phyloP scores from a whole-genome alignment of 176 grass and related monocot species.

The Elaeis guineensis region DNA sequence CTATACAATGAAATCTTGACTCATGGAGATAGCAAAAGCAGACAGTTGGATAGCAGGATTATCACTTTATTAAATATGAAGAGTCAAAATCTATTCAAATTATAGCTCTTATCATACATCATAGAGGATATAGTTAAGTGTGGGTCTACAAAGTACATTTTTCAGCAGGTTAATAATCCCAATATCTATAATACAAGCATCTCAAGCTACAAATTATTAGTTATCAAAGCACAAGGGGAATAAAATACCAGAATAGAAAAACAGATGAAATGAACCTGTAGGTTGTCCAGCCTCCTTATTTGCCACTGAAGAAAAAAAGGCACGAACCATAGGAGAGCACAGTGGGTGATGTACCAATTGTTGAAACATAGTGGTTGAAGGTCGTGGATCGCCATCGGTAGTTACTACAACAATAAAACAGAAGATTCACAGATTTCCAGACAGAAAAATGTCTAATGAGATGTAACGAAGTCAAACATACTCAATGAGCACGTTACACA shows the following conservation, averaged over 20 bases:
- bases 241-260: background rate
- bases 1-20: too few relatives aligned
- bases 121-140: too few relatives aligned
- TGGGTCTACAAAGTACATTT: too few relatives aligned
- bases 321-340: constrained; percentile 12
- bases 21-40: too few relatives aligned
- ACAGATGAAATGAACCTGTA: constrained; percentile 42
- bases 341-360: constrained; percentile 22
- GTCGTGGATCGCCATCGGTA: constrained; percentile 19
- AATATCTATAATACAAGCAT: background rate
- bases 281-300: constrained; percentile 30
- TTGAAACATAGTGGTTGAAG: constrained; percentile 22
- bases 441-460: constrained; percentile 5
- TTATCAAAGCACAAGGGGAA: constrained; percentile 2
- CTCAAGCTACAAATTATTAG: background rate
- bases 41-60: too few relatives aligned
- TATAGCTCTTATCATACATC: too few relatives aligned
- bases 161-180: too few relatives aligned
- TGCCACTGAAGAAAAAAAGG: constrained; percentile 58
- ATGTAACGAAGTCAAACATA: constrained; percentile 1
- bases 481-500: background rate
- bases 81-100: too few relatives aligned
- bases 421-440: background rate
- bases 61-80: too few relatives aligned
- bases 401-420: constrained; percentile 34